A percentile compares a stretch with the other conserved stretches of the same genome.
These are phyloP conservation scores for Carpinus viminea DNA, from an alignment of 306 rosid species.

Conservation along the genomic window DNA sequence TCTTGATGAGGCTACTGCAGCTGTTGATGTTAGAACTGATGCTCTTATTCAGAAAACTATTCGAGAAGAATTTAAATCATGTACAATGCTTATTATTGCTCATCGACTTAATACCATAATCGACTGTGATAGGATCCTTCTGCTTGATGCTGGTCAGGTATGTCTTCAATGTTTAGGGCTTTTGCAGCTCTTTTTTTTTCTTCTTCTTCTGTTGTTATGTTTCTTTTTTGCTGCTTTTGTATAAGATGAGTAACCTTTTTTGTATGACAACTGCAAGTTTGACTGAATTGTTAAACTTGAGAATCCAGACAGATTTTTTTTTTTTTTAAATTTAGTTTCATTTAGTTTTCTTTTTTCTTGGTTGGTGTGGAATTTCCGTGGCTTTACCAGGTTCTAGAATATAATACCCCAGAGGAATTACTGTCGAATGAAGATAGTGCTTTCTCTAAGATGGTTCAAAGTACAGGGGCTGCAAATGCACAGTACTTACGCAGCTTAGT, in stretches of 20 bases:
- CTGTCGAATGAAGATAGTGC: constrained; percentile 58
- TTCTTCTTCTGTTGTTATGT: not conserved
- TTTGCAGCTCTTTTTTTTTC: not conserved
- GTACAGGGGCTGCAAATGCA: constrained; percentile 90
- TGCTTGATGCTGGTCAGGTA: constrained; percentile 81
- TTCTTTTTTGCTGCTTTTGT: not conserved
- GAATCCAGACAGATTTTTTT: constrained; percentile 11
- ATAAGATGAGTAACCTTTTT: not conserved
- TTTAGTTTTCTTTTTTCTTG: not conserved
- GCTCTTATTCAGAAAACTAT: constrained; percentile 86
- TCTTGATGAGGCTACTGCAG: constrained; percentile 93
- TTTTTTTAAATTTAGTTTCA: no score
- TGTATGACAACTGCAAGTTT: constrained; percentile 11
- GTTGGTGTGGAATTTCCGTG: not conserved
- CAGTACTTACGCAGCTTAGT: constrained; percentile 60
- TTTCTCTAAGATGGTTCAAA: constrained; percentile 76
- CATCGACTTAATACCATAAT: constrained; percentile 87
- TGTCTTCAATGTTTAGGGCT: constrained; percentile 8
- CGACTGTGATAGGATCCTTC: constrained; percentile 69
- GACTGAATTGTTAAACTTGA: constrained; percentile 1
- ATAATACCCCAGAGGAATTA: constrained; percentile 57
- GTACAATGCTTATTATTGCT: constrained; percentile 89
- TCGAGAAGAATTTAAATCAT: constrained; percentile 73
- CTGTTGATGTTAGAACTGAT: constrained; percentile 89
- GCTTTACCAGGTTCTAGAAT: constrained; percentile 64